Conservation (phyloP, 2,329 filamentous ascomycete genomes). For the Aspergillus felis region DNA sequence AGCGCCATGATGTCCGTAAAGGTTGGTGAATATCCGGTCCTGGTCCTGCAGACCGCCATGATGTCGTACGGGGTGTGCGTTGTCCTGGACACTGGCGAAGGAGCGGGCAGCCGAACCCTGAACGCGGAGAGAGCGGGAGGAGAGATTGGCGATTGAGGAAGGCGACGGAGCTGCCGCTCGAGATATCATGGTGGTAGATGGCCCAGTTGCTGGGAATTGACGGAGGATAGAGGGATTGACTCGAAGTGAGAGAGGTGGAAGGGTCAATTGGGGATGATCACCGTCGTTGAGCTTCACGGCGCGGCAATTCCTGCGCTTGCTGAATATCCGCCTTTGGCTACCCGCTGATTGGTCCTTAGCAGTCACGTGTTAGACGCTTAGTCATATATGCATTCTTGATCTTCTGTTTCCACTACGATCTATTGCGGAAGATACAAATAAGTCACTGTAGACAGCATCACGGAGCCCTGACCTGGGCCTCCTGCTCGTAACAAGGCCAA, state of each 20-base stretch:
- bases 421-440: conserved; percentile 37
- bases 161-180: conserved; percentile 43
- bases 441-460: conserved; percentile 26
- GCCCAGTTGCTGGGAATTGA: conserved; percentile 30
- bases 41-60: conserved; percentile 91
- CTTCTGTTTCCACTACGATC: neutral
- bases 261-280: conserved; percentile 14
- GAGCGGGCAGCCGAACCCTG: conserved; percentile 51
- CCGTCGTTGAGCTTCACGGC: conserved; percentile 24
- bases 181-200: conserved; percentile 42
- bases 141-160: conserved; percentile 38
- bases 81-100: conserved; percentile 78
- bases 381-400: conserved; percentile 8
- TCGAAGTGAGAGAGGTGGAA: conserved; percentile 20
- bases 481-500: conserved; percentile 24
- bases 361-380: conserved; percentile 29
- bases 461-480: conserved; percentile 10
- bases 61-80: conserved; percentile 54
- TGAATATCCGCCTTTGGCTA: conserved; percentile 38
- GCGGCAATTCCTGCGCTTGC: conserved; percentile 36
- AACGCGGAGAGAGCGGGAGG: conserved; percentile 40
- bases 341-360: conserved; percentile 28
- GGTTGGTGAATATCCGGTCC: conserved; percentile 98
- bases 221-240: conserved; percentile 21
- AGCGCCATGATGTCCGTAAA: conserved; percentile 88